Base-by-base conservation (phyloP, 352 stramenopile genomes). In the Globisporangium parvum region DNA sequence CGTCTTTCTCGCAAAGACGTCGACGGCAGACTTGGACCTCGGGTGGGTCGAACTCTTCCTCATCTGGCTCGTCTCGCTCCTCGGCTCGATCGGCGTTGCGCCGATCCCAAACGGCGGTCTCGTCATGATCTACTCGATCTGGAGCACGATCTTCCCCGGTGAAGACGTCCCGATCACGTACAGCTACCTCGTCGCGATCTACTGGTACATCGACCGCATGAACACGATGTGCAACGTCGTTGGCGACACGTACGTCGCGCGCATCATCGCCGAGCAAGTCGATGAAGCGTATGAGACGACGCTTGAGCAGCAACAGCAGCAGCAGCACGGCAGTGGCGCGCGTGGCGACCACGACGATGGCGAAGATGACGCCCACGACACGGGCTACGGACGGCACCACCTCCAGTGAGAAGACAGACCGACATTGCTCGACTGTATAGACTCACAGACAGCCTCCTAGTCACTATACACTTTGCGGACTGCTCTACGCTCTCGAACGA, bases 51-150 rank as follows among this genome's bases (percentile, higher is more conserved):
- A 87, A 53, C 45, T 85, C 15, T 46, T 80, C 24, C 64, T 91
- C 52, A 81, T 89, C 55, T 67, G 74, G 44, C 47, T 91, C 15
- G 65, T 88, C 42, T 85, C 76, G 26, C 56, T 88, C 24, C 65
- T 92, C 35, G 73, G 70, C 33, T 87, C 79, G 14, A 67, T 87
- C 46, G 71, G 76, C 31, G 69, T 77, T 10, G 75, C 81, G 10
- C 81, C 81, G 2, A 84, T 90, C 60, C 80, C 81, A 21, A 88
- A 85, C 51, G 74, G 70, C 35, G 79, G 75, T 3, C 67, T 92
- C 20, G 75, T 90, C 31, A 84, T 90, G 66, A 66, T 90, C 37
- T 84, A 85, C 66, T 88, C 81, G 47, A 77, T 89, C 56, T 88
- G 79, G 75, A 72, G 71, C 53, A 82, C 81, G 54, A 77, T 88